Evolutionary conservation across 345 rosid genomes (phyloP).

Genomic region (Clausena lansium): DNA sequence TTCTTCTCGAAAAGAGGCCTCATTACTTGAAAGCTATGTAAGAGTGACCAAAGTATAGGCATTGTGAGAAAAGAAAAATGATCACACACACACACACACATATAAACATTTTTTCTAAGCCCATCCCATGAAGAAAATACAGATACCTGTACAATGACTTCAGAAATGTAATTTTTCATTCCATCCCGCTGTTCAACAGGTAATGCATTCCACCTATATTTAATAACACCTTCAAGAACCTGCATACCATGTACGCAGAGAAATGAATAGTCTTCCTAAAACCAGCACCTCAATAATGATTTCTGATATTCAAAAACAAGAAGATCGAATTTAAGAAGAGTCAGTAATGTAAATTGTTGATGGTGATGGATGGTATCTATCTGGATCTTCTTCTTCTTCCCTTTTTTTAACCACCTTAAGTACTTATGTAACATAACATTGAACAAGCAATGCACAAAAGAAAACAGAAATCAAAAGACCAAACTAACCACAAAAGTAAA

Average conservation of each 20-base stretch:
- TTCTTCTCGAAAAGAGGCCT: slow-evolving; percentile 78
- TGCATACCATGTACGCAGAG: slow-evolving; percentile 27
- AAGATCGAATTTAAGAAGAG: not conserved
- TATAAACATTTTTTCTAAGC: not conserved
- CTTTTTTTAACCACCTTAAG: not conserved
- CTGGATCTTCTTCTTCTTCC: not conserved
- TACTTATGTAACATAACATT: not conserved
- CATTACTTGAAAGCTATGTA: slow-evolving; percentile 82
- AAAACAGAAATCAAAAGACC: not conserved
- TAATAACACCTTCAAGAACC: slow-evolving; percentile 98
- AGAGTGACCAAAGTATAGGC: slow-evolving; percentile 10
- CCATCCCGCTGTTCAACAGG: slow-evolving; percentile 98
- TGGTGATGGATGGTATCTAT: not conserved
- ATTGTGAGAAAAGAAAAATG: not conserved
- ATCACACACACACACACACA: not conserved
- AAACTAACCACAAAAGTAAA: not conserved
- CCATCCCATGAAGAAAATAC: not conserved
- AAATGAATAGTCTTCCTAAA: not conserved
- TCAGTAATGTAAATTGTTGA: not conserved
- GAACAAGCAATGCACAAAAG: not conserved
- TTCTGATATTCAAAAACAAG: not conserved
- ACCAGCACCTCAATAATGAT: not conserved
- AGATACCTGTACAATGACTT: slow-evolving; percentile 92
- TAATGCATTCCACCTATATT: slow-evolving; percentile 98
- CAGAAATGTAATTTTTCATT: slow-evolving; percentile 98